phyloP scores from a whole-genome alignment of 2,329 filamentous ascomycete species.

The Thelonectria olida region DNA sequence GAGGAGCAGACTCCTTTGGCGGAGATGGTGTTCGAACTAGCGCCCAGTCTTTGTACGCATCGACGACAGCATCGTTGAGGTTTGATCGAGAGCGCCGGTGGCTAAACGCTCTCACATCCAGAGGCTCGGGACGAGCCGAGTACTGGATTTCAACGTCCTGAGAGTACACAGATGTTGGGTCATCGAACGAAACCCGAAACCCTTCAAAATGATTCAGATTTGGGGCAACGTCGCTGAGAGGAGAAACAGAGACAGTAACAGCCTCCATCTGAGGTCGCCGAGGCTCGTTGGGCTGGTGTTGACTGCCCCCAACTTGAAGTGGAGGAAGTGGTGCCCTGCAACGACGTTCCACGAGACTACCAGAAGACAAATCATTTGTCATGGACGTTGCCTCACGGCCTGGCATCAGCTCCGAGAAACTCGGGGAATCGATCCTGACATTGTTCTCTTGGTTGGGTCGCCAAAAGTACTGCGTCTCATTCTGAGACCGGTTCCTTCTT shows the following conservation, averaged over 20 bases:
- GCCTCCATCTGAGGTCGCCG: slow-evolving; percentile 30
- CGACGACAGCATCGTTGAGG: slow-evolving; percentile 28
- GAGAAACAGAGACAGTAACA: slow-evolving; percentile 38
- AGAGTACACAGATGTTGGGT: slow-evolving; percentile 39
- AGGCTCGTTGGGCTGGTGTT: slow-evolving; percentile 8
- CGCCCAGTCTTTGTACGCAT: slow-evolving; percentile 41
- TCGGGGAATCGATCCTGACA: slow-evolving; percentile 32
- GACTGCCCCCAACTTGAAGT: slow-evolving; percentile 34
- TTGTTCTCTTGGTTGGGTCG: slow-evolving; percentile 18
- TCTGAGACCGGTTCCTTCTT: slow-evolving; percentile 16
- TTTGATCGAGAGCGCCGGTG: slow-evolving; percentile 32
- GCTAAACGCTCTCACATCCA: slow-evolving; percentile 24
- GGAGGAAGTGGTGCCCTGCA: slow-evolving; percentile 39
- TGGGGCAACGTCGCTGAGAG: slow-evolving; percentile 24
- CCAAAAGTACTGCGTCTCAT: slow-evolving; percentile 16
- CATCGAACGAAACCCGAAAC: slow-evolving; percentile 24
- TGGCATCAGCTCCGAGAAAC: slow-evolving; percentile 46
- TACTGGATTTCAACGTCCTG: slow-evolving; percentile 13
- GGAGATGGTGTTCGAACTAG: slow-evolving; percentile 31
- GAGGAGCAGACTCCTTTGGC: slow-evolving; percentile 23
- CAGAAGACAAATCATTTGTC: slow-evolving; percentile 22
- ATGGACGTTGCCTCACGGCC: slow-evolving; percentile 21
- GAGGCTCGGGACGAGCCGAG: slow-evolving; percentile 31
- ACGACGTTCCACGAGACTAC: slow-evolving; percentile 44
- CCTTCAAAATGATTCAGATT: slow-evolving; percentile 24